Base-by-base conservation (phyloP, 148 eudicot genomes). In the Euryodendron excelsum region DNA sequence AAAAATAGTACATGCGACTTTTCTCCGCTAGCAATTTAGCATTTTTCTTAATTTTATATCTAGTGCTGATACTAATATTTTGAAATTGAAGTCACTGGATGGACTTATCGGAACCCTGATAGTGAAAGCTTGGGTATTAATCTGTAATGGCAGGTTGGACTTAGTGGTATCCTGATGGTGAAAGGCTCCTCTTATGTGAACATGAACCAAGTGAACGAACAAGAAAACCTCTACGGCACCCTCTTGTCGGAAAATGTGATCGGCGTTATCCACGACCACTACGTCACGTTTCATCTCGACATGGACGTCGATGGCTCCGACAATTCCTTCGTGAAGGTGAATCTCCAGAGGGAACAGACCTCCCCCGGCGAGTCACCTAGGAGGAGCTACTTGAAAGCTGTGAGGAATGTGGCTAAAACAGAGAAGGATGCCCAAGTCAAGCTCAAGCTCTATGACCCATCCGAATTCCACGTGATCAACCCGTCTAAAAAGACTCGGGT, bases 261-360 rank as follows among this genome's bases (percentile, higher is more conserved):
- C 18, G 99, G 99, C 1, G 92, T 92, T 0, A 91, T 96, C 82
- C 99, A 96, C 74, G 99, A 96, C 76, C 99, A 96, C 72, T 96
- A 85, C 87, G 37, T 96, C 82, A 93, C 95, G 9, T 96, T 89
- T 85, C 81, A 90, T 75, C 95, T 96, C 1, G 99, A 96, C 87
- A 92, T 96, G 98, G 99, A 96, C 63, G 58, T 96, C 0, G 98
- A 96, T 17, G 94, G 92, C 55, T 53, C 89, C 0, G 85, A 93
- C 12, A 96, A 96, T 75, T 96, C 99, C 31, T 96, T 96, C 34
- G 98, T 96, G n/a, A 96, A 96, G 36, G 99, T 96, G 48, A 81
- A 91, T 60, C 83, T 96, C 63, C 78, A 87, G 81, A 87, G 87
- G 76, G 89, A 89, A 11, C 72, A 82, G n/a, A 77, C 92, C 1